phyloP scores from a whole-genome alignment of 345 rosid genomes.

The Xanthoceras sorbifolium region DNA sequence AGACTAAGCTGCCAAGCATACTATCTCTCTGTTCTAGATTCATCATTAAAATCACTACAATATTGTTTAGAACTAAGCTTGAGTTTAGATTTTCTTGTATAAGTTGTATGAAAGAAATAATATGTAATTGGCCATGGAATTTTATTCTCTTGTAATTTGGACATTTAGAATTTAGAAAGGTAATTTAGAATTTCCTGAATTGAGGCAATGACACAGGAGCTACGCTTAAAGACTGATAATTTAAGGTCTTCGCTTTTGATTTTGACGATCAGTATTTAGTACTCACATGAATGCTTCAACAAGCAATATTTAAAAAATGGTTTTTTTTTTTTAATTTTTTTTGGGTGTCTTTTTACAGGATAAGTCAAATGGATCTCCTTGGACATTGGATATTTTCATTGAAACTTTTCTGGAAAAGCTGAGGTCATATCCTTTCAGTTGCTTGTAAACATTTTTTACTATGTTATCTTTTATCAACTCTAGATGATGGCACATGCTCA shows the following conservation, averaged over 20 bases:
- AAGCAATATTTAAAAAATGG: background rate
- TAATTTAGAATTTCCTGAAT: background rate
- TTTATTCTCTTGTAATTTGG: background rate
- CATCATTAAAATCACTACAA: background rate
- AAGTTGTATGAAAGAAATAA: background rate
- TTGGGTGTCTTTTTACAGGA: conserved; percentile 53
- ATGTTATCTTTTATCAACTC: conserved; percentile 1
- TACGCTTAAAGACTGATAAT: no score
- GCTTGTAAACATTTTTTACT: conserved; percentile 15
- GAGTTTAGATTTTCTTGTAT: background rate
- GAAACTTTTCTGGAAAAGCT: conserved; percentile 52
- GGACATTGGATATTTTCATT: conserved; percentile 72
- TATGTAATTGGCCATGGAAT: background rate
- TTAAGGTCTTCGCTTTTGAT: no score
- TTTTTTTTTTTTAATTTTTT: background rate
- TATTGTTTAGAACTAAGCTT: background rate
- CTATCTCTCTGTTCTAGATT: background rate
- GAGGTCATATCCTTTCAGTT: conserved; percentile 81
- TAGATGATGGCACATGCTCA: conserved; percentile 1
- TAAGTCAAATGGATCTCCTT: conserved; percentile 44
- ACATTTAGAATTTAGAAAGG: background rate
- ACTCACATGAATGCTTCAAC: background rate
- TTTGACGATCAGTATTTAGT: background rate
- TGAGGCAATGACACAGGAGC: background rate
- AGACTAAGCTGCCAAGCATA: background rate